Evolutionary conservation across 2,329 filamentous ascomycete genomes (phyloP).

Genomic region (Phoma sp.): DNA sequence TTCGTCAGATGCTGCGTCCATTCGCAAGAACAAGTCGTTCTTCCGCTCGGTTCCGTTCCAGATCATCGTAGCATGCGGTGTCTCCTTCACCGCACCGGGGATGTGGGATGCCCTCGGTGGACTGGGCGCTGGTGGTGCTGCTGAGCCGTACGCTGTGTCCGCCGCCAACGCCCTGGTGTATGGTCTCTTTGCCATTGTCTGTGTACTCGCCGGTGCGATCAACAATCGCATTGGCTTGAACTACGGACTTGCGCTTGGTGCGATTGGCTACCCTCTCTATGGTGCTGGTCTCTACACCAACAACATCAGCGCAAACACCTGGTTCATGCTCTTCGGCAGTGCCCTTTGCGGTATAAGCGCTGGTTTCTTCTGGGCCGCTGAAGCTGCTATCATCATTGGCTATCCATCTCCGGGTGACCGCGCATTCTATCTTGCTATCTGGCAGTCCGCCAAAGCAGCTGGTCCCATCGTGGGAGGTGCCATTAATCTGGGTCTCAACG

Average conservation of each 20-base stretch:
- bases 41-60: slow-evolving; percentile 43
- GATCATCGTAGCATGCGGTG: slow-evolving; percentile 42
- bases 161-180: slow-evolving; percentile 44
- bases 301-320: slow-evolving; percentile 46
- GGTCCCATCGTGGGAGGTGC: slow-evolving; percentile 57
- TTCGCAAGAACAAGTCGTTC: slow-evolving; percentile 28
- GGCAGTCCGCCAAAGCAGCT: slow-evolving; percentile 44
- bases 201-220: slow-evolving; percentile 44
- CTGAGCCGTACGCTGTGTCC: slow-evolving; percentile 42
- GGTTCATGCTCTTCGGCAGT: slow-evolving; percentile 50
- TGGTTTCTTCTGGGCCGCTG: slow-evolving; percentile 52
- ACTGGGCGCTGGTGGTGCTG: slow-evolving; percentile 42
- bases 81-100: slow-evolving; percentile 43
- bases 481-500: slow-evolving; percentile 58
- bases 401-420: slow-evolving; percentile 48
- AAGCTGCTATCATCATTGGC: slow-evolving; percentile 51
- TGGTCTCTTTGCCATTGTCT: slow-evolving; percentile 41
- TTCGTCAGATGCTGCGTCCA: slow-evolving; percentile 16
- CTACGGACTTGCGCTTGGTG: slow-evolving; percentile 50
- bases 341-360: slow-evolving; percentile 49
- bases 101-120: slow-evolving; percentile 46
- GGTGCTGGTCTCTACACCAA: slow-evolving; percentile 51
- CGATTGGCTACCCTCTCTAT: slow-evolving; percentile 52
- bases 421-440: slow-evolving; percentile 45
- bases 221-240: slow-evolving; percentile 46